Base-by-base conservation (phyloP, 768 basidiomycete species). In the Suillus occidentalis region DNA sequence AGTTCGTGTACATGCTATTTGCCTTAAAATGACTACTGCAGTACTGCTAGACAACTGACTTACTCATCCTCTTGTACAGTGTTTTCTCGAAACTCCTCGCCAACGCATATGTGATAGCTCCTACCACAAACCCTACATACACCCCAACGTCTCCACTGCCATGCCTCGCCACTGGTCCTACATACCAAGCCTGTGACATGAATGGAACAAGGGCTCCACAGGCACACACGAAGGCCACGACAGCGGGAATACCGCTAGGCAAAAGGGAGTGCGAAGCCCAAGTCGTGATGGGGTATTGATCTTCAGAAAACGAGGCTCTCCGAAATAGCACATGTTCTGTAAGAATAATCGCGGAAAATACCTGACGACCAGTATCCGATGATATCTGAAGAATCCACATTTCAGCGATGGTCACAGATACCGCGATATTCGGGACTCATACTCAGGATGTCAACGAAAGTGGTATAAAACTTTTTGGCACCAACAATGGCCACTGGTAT, bases 101-200 rank as follows among this genome's bases (percentile, higher is more conserved):
- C 40, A 59, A 65, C 16, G 60, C 66, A 70, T 82, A 83, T 8
- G 71, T 20, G 28, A 80, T 42, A n/a, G 63, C 63, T 1, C 78
- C 72, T 1, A 76, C 73, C 34, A 72, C 72, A 53, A 78, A 81
- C 18, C 76, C 81, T 22, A 77, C 76, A 42, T 81, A 73, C 39
- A 86, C 74, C 0, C 82, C 84, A 45, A 85, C 80, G 63, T 86
- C 85, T 7, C 85, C 85, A 14, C 81, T 78, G 5, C 79, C 77
- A 7, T 64, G 61, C 31, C 59, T 70, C 28, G 85, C 85, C 40
- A 86, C 80, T 0, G 83, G 82, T 0, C 85, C 84, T 5, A 77
- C 75, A 65, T 80, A 86, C 83, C 83, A 86, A 47, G 72, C 83
- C 53, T 86, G 84, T 53, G 80, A 78, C 84, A 85, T 85, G 65